These are phyloP conservation scores for Bipolaris bicolor DNA, from an alignment of 2,329 filamentous ascomycete genomes.

Conservation along the genomic window DNA sequence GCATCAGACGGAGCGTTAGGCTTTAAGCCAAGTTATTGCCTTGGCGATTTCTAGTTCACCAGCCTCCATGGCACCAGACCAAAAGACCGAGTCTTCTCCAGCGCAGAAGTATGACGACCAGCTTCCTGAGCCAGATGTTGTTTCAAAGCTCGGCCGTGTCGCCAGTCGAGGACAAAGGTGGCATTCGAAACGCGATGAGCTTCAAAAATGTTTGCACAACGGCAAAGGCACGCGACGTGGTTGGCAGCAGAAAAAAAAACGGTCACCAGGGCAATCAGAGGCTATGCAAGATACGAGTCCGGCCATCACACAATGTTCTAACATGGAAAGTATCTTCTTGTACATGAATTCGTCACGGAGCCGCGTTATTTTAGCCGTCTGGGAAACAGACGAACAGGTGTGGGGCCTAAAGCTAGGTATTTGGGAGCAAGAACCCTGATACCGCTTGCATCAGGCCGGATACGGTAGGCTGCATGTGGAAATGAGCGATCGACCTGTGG, in stretches of 20 bases:
- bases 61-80: background rate
- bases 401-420: constrained; percentile 5
- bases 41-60: background rate
- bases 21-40: background rate
- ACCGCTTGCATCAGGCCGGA: constrained; percentile 10
- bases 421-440: constrained; percentile 3
- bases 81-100: background rate
- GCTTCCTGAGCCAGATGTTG: constrained; percentile 10
- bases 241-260: constrained; percentile 3
- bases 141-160: constrained; percentile 22
- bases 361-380: constrained; percentile 7
- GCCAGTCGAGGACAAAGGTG: background rate
- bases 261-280: background rate
- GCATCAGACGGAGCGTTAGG: background rate
- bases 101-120: background rate
- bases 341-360: background rate
- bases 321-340: background rate
- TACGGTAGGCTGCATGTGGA: constrained; percentile 19
- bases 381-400: constrained; percentile 5
- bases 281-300: background rate
- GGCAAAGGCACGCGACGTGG: constrained; percentile 18
- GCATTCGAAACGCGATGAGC: constrained; percentile 27
- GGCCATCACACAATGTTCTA: background rate
- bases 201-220: constrained; percentile 31
- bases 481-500: constrained; percentile 14